phyloP scores from a whole-genome alignment of 129 eudicot species.

The Lactuca sativa region DNA sequence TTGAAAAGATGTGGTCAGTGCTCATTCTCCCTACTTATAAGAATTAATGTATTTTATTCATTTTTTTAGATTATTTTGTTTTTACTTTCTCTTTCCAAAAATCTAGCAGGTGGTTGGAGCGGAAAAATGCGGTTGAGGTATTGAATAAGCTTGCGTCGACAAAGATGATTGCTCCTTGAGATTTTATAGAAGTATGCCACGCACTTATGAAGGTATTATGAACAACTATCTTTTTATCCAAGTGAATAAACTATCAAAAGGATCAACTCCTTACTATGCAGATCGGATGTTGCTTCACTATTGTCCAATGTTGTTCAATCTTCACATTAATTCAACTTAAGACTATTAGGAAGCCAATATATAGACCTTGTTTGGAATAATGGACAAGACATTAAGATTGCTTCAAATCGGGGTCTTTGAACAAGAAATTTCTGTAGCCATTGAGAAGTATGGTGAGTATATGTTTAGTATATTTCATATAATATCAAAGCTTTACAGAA shows the following conservation, averaged over 20 bases:
- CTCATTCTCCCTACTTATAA: conserved; percentile 11
- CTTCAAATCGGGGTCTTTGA: conserved; percentile 87
- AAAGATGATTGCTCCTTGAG: conserved; percentile 92
- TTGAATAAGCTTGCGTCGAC: conserved; percentile 94
- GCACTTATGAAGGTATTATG: conserved; percentile 75
- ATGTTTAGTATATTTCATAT: conserved; percentile 3
- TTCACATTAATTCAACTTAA: conserved; percentile 16
- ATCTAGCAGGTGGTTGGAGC: conserved; percentile 96
- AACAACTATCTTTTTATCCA: no score
- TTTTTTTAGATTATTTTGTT: not conserved
- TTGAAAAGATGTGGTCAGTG: conserved; percentile 96
- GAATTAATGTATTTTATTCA: not conserved
- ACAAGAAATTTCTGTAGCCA: conserved; percentile 73
- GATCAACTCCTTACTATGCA: no score
- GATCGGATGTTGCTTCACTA: no score
- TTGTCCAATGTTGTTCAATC: no score
- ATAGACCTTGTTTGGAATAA: conserved; percentile 82
- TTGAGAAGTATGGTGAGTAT: conserved; percentile 79
- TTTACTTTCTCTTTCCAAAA: conserved; percentile 44
- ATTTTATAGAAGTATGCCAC: conserved; percentile 85
- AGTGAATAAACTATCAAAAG: no score
- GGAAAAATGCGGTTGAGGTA: conserved; percentile 92
- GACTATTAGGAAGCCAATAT: conserved; percentile 48
- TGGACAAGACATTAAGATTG: conserved; percentile 87
- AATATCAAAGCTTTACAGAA: not conserved